Base-by-base conservation (phyloP, 768 basidiomycete genomes). In the Russula olivacea region DNA sequence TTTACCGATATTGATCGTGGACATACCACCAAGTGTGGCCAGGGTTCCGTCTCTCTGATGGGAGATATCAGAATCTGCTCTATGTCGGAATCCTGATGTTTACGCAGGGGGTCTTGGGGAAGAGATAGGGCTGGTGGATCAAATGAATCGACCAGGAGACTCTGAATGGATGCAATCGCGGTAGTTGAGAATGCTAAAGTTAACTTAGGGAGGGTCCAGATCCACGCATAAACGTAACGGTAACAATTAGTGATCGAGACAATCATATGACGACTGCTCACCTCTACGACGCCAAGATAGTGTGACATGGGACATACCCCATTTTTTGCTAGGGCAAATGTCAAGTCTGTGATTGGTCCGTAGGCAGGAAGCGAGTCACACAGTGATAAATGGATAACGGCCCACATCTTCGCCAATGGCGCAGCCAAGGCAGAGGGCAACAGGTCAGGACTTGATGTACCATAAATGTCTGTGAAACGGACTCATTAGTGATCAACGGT, bases 311-410 rank as follows among this genome's bases (percentile, higher is more conserved):
- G 56, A 73, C 83, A 60, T 73, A 91, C 89, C 59, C 89, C 89
- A 65, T 89, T 83, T 68, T 80, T 83, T 5, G 85, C 80, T 40
- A 91, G 69, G 1, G 86, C 84, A 70, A 93, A 93, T 0, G 85
- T 75, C 77, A 92, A 82, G 69, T 88, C 87, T 21, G 84, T 78
- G 19, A 93, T 88, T 1, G 87, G 80, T 1, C 89, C 91, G 71
- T 92, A 81, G 0, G 83, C 87, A 23, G 86, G 86, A 23, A 93
- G 72, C 4, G 84, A 79, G 67, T 92, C 91, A 59, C 83, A 83
- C 38, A 91, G 68, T 1, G 86, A 85, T 14, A 92, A 77, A 57
- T 86, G 85, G 32, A 89, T 81, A 4, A 90, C 84, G 1, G 83
- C 82, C 41, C 85, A 79, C 68, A 79, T 81, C 66, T 78, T 85